Evolutionary conservation across 179 eudicot genomes (phyloP).

Genomic region (Spinacia oleracea): DNA sequence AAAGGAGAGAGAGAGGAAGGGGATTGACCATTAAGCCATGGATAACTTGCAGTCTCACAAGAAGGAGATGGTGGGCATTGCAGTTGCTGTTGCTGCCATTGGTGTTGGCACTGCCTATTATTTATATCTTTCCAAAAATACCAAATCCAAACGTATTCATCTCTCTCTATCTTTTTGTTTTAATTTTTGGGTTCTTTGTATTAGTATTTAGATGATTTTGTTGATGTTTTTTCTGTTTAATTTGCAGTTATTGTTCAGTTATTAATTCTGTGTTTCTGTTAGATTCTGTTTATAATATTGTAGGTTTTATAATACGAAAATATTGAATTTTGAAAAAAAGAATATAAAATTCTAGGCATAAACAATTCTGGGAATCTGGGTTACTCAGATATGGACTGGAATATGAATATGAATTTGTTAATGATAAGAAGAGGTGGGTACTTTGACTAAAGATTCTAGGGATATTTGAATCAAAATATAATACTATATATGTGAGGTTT

Average conservation of each 20-base stretch:
- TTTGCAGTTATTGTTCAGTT: background rate
- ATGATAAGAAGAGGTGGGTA: background rate
- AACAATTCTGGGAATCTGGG: too few relatives aligned
- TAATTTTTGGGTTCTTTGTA: background rate
- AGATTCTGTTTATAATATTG: background rate
- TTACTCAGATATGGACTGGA: background rate
- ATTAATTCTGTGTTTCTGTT: background rate
- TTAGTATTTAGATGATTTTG: background rate
- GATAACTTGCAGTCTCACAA: constrained; percentile 35
- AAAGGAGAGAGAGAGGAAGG: background rate
- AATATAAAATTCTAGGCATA: too few relatives aligned
- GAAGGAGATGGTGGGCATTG: constrained; percentile 44
- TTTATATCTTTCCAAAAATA: constrained; percentile 53
- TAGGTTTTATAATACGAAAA: background rate
- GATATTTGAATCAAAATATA: background rate
- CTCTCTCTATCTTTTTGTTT: background rate
- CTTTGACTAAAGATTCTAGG: background rate
- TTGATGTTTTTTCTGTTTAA: background rate
- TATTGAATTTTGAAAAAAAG: background rate
- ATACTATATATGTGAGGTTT: background rate
- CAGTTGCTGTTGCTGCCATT: constrained; percentile 63
- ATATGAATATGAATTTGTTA: background rate
- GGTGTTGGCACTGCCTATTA: constrained; percentile 58
- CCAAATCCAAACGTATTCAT: constrained; percentile 59
- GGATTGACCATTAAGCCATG: constrained; percentile 13